A percentile compares a stretch with the other conserved stretches of the same genome.
Evolutionary conservation across 768 basidiomycete species (phyloP).

Genomic region (Cubamyces sp.): DNA sequence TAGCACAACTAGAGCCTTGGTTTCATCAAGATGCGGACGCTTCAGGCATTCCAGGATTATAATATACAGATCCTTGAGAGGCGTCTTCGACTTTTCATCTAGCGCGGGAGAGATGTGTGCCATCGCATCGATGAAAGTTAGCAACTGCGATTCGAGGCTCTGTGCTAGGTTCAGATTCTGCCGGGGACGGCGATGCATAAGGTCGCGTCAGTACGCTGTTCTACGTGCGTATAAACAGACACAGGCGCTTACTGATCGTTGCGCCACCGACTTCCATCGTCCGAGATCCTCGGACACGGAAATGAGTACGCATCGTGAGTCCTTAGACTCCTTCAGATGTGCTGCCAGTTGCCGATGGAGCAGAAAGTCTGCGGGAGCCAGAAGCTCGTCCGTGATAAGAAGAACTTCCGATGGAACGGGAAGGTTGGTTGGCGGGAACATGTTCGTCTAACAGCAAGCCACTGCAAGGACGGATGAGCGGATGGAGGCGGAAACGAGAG

Average conservation of each 20-base stretch:
- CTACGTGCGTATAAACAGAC: background rate
- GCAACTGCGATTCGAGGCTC: constrained; percentile 38
- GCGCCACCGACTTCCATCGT: constrained; percentile 65
- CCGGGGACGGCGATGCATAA: background rate
- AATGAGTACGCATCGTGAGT: constrained; percentile 51
- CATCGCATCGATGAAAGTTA: constrained; percentile 60
- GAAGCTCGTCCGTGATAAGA: constrained; percentile 71
- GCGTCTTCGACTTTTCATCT: constrained; percentile 17
- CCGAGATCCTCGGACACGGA: constrained; percentile 59
- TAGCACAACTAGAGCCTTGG: constrained; percentile 56
- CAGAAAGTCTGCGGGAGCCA: constrained; percentile 74
- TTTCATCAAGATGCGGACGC: constrained; percentile 8
- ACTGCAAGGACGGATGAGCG: background rate
- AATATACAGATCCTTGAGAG: constrained; percentile 28
- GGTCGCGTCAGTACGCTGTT: background rate
- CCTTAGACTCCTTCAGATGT: constrained; percentile 51
- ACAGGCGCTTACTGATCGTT: constrained; percentile 57
- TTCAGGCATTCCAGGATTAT: constrained; percentile 14
- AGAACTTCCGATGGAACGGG: constrained; percentile 53
- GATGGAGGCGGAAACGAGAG: background rate
- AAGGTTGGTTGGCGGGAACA: constrained; percentile 59
- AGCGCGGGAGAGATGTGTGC: constrained; percentile 37
- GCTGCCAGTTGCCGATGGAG: constrained; percentile 56
- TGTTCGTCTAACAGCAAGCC: constrained; percentile 26
- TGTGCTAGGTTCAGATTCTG: constrained; percentile 42